Evolutionary conservation across 306 rosid species (phyloP).

Genomic region (Vigna reflexopilosa): DNA sequence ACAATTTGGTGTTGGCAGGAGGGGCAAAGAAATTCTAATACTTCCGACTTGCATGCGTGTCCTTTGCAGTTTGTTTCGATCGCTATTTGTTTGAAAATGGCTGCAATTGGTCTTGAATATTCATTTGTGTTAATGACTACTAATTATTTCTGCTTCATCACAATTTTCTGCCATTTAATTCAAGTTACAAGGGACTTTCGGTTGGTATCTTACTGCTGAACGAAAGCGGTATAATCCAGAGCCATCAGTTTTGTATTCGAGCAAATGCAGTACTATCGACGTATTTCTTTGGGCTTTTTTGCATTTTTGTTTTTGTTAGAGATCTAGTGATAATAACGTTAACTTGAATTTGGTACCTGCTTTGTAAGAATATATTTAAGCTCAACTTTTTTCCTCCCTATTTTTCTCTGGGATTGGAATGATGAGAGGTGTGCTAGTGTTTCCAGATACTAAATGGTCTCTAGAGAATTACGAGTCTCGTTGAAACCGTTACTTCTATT

Average conservation of each 20-base stretch:
- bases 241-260: conserved; percentile 41
- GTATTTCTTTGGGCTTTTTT: background rate
- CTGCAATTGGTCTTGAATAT: conserved; percentile 42
- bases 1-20: conserved; percentile 40
- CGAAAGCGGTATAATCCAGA: conserved; percentile 37
- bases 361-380: conserved; percentile 1
- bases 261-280: conserved; percentile 11
- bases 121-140: conserved; percentile 32
- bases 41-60: conserved; percentile 32
- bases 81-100: conserved; percentile 39
- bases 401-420: background rate
- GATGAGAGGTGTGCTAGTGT: background rate
- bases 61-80: conserved; percentile 27
- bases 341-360: conserved; percentile 9
- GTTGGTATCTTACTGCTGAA: conserved; percentile 26
- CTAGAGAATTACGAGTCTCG: no score
- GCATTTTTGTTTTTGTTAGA: background rate
- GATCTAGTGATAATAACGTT: background rate
- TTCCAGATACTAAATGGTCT: background rate
- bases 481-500: no score
- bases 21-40: conserved; percentile 34
- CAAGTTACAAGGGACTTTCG: conserved; percentile 9
- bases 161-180: conserved; percentile 16
- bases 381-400: background rate
- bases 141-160: conserved; percentile 5